These are phyloP conservation scores for Flueggea neowawraea DNA, from an alignment of 441 rosid genomes.

Conservation along the genomic window DNA sequence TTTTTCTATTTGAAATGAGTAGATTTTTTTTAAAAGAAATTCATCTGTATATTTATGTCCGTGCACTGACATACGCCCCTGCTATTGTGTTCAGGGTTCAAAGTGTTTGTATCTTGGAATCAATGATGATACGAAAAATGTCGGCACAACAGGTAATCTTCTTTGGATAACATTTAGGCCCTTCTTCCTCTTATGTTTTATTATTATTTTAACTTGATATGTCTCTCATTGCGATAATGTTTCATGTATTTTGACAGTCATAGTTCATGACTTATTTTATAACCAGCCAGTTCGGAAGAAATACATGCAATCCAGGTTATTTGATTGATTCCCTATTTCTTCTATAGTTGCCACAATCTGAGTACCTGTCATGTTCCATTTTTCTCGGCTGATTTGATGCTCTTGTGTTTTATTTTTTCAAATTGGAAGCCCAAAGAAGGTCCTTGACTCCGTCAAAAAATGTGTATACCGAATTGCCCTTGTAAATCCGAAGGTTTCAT, in stretches of 20 bases:
- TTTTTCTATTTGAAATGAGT: not conserved
- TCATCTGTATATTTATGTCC: not conserved
- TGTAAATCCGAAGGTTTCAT: constrained; percentile 67
- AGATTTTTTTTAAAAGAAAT: too few relatives aligned
- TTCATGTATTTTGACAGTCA: constrained; percentile 51
- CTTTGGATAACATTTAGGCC: not conserved
- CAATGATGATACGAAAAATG: constrained; percentile 61
- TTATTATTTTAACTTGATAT: not conserved
- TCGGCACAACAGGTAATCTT: constrained; percentile 65
- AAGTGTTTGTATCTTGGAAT: constrained; percentile 81
- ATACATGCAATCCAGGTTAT: constrained; percentile 74
- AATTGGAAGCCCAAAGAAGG: constrained; percentile 73
- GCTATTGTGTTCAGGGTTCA: constrained; percentile 49
- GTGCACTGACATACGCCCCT: constrained; percentile 5
- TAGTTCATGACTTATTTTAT: constrained; percentile 81
- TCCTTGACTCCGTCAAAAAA: constrained; percentile 68
- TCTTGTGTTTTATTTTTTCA: constrained; percentile 18
- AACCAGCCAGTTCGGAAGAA: constrained; percentile 91
- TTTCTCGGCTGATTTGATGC: constrained; percentile 12
- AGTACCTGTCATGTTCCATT: constrained; percentile 1
- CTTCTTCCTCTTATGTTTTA: not conserved
- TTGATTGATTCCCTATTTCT: constrained; percentile 1
- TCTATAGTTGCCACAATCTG: constrained; percentile 7
- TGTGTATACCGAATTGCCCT: constrained; percentile 66
- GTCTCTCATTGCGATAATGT: not conserved